phyloP scores from a whole-genome alignment of 177 flowering plant genomes.

The Vitis hybrid region DNA sequence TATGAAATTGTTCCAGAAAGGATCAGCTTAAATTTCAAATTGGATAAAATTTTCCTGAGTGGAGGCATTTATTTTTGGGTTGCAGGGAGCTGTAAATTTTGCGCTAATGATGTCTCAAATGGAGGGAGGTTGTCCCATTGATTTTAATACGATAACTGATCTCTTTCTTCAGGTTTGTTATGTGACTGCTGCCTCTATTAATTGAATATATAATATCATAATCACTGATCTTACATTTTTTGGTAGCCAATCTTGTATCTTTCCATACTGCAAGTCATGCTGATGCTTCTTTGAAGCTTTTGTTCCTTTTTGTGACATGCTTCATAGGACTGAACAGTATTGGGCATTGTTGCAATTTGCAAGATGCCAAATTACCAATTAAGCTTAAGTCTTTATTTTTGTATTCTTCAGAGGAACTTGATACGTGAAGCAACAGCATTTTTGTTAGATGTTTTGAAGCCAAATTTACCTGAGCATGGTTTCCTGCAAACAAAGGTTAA shows the following conservation, averaged over 20 bases:
- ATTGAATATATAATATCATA: neutral
- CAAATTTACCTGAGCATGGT: conserved; percentile 93
- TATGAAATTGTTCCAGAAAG: neutral
- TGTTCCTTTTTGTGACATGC: neutral
- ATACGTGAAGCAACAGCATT: conserved; percentile 99
- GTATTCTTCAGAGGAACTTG: conserved; percentile 78
- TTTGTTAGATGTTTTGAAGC: conserved; percentile 91
- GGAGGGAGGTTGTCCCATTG: conserved; percentile 99
- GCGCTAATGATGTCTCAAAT: conserved; percentile 99
- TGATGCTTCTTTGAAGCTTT: neutral
- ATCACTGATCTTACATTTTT: neutral
- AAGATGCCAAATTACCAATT: no score
- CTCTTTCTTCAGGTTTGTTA: conserved; percentile 92
- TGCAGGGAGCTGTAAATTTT: conserved; percentile 98
- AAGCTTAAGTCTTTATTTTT: neutral
- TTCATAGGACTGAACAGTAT: neutral
- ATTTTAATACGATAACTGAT: conserved; percentile 97
- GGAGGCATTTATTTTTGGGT: conserved; percentile 6
- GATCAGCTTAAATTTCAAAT: neutral
- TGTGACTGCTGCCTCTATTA: neutral
- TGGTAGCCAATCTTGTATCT: neutral
- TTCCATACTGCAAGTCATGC: neutral
- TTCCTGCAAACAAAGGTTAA: conserved; percentile 87
- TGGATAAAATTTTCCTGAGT: neutral
- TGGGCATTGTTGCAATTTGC: neutral